Conservation (phyloP, 306 rosid genomes). For the Cucurbita pepo region DNA sequence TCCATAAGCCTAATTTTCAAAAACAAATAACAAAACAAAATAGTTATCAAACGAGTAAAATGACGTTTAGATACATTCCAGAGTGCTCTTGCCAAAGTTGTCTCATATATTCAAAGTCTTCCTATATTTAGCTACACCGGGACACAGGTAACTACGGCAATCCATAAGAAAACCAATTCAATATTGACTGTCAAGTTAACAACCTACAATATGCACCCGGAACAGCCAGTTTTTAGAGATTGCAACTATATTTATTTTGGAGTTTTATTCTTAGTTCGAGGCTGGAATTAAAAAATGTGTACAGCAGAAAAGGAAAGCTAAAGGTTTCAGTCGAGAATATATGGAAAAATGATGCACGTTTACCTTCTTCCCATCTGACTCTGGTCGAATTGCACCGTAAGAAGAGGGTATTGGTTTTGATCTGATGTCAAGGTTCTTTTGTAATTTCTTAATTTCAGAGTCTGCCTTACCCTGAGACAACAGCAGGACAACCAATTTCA, state of each 20-base stretch:
- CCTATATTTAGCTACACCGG: background rate
- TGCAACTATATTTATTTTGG: background rate
- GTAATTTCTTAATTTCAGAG: conserved; percentile 44
- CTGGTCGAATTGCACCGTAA: conserved; percentile 19
- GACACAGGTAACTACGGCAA: background rate
- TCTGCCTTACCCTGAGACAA: conserved; percentile 38
- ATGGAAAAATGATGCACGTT: background rate
- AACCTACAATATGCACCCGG: background rate
- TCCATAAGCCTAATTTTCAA: no score
- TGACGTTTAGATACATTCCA: background rate
- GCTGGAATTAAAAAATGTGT: background rate
- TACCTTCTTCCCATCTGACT: conserved; percentile 43
- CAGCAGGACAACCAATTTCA: background rate
- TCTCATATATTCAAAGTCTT: background rate
- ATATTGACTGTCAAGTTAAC: background rate
- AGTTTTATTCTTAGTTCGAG: background rate
- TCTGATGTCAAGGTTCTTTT: conserved; percentile 56
- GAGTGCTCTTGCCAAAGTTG: background rate
- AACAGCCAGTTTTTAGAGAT: background rate
- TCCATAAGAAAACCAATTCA: background rate
- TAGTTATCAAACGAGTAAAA: no score
- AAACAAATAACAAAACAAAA: no score
- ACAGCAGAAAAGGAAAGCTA: background rate
- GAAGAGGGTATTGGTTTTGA: conserved; percentile 67
- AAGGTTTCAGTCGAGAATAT: background rate